Evolutionary conservation across 2,329 filamentous ascomycete species (phyloP).

Genomic region (Aureobasidium vineae): DNA sequence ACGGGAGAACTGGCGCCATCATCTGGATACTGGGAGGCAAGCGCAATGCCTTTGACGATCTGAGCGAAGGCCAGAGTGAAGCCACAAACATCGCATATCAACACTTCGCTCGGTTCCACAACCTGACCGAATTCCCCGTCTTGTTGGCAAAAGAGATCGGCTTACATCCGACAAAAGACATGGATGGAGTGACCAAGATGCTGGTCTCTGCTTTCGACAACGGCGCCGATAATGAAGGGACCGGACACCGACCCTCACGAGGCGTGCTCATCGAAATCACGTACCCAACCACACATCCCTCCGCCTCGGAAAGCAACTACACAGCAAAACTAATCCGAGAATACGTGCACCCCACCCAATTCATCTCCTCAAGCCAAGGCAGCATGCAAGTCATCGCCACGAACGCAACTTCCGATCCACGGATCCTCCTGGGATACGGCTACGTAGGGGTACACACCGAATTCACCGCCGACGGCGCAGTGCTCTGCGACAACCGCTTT

Average conservation of each 20-base stretch:
- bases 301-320: conserved; percentile 14
- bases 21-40: conserved; percentile 51
- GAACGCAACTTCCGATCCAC: conserved; percentile 21
- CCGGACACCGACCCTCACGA: conserved; percentile 29
- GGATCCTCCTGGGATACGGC: conserved; percentile 53
- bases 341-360: conserved; percentile 33
- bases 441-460: conserved; percentile 52
- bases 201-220: conserved; percentile 53
- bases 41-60: conserved; percentile 33
- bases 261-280: conserved; percentile 37
- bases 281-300: conserved; percentile 30
- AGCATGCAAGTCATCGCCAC: conserved; percentile 31
- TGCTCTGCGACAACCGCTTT: conserved; percentile 47
- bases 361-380: conserved; percentile 33
- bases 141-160: conserved; percentile 28
- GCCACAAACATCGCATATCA: conserved; percentile 47
- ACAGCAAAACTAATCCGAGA: conserved; percentile 35
- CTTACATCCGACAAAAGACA: conserved; percentile 1
- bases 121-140: conserved; percentile 45
- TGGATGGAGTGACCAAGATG: conserved; percentile 34
- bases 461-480: conserved; percentile 42
- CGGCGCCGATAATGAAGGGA: conserved; percentile 27
- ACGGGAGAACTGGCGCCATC: conserved; percentile 48
- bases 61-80: not conserved
- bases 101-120: conserved; percentile 49